Percentiles rank a stretch among this genome's conserved stretches.
These are phyloP conservation scores for Trichoderma cornu-damae DNA, from an alignment of 2,329 filamentous ascomycete genomes.

Conservation along the genomic window DNA sequence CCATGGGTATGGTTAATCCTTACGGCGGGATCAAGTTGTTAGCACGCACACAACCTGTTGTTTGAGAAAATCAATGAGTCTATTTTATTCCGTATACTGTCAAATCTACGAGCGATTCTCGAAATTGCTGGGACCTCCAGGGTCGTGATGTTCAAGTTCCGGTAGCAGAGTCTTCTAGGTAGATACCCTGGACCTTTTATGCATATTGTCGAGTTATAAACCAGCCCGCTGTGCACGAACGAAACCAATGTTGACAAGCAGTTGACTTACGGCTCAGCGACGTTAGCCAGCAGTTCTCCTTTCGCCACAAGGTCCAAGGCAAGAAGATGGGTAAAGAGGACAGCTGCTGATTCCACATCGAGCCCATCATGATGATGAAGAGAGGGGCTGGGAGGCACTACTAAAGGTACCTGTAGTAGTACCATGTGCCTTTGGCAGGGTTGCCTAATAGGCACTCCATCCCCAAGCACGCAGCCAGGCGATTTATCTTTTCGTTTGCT, in stretches of 20 bases:
- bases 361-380: too few relatives aligned
- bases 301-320: too few relatives aligned
- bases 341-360: too few relatives aligned
- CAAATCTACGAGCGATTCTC: slow-evolving; percentile 31
- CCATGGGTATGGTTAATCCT: slow-evolving; percentile 11
- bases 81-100: slow-evolving; percentile 28
- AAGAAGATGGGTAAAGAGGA: too few relatives aligned
- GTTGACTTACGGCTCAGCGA: too few relatives aligned
- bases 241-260: not conserved
- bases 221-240: not conserved
- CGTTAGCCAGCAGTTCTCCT: too few relatives aligned
- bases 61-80: slow-evolving; percentile 13
- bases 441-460: too few relatives aligned
- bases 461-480: too few relatives aligned
- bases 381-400: too few relatives aligned
- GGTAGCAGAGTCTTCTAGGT: slow-evolving; percentile 9
- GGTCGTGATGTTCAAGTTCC: slow-evolving; percentile 26
- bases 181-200: slow-evolving; percentile 12
- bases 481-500: too few relatives aligned
- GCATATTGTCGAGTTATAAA: slow-evolving; percentile 4
- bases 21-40: slow-evolving; percentile 10
- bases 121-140: slow-evolving; percentile 27
- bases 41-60: slow-evolving; percentile 10
- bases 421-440: too few relatives aligned
- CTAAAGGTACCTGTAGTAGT: too few relatives aligned